Conservation (phyloP, 2,329 filamentous ascomycete genomes). For the Pleomassaria siparia region DNA sequence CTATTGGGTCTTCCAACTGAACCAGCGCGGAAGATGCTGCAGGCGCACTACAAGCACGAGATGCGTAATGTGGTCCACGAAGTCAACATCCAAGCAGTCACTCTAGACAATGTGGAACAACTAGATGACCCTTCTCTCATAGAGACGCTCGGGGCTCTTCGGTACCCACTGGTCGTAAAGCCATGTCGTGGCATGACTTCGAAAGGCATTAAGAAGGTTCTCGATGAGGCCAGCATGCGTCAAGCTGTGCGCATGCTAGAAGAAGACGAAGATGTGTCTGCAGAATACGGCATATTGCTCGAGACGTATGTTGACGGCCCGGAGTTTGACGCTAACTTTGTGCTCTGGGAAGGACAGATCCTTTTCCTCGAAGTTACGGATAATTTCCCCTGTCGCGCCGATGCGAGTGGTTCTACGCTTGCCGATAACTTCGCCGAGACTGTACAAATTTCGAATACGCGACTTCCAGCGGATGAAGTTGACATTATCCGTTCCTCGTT, state of each 20-base stretch:
- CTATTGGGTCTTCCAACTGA: slow-evolving; percentile 38
- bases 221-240: slow-evolving; percentile 2
- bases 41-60: too few relatives aligned
- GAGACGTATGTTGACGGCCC: slow-evolving; percentile 20
- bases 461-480: slow-evolving; percentile 9
- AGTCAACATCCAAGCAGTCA: too few relatives aligned
- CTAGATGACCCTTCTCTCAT: too few relatives aligned
- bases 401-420: background rate
- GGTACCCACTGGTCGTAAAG: too few relatives aligned
- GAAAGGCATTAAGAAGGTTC: too few relatives aligned
- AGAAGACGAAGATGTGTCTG: slow-evolving; percentile 4
- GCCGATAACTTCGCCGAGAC: slow-evolving; percentile 13
- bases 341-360: slow-evolving; percentile 15
- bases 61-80: too few relatives aligned
- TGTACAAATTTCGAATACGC: slow-evolving; percentile 6
- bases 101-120: too few relatives aligned
- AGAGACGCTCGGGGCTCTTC: too few relatives aligned
- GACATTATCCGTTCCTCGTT: slow-evolving; percentile 4
- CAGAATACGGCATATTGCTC: slow-evolving; percentile 27
- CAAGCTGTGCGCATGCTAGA: slow-evolving; percentile 9
- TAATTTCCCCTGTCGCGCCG: slow-evolving; percentile 15
- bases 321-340: slow-evolving; percentile 20
- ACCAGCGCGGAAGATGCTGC: slow-evolving; percentile 25
- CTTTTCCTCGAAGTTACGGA: slow-evolving; percentile 16
- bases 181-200: too few relatives aligned